A percentile compares a stretch with the other conserved stretches of the same genome.
Evolutionary conservation across 2,329 filamentous ascomycete genomes (phyloP).

Genomic region (Camptophora hylomeconis): DNA sequence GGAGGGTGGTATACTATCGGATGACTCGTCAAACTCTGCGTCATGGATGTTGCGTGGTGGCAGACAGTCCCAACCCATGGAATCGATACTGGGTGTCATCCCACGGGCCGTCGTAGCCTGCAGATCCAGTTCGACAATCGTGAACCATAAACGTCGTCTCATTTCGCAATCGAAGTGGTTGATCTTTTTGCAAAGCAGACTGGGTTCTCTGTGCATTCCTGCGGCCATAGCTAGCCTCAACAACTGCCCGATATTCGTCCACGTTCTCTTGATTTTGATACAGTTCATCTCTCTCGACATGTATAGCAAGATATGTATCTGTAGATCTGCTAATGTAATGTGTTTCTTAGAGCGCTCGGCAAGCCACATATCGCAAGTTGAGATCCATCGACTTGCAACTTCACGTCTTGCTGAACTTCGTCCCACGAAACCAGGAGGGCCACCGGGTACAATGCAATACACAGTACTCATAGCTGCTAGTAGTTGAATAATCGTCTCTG

Average conservation of each 20-base stretch:
- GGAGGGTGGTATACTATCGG: conserved; percentile 10
- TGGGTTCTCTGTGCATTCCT: conserved; percentile 38
- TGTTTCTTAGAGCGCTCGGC: conserved; percentile 36
- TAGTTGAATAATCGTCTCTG: conserved; percentile 14
- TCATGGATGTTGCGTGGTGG: conserved; percentile 27
- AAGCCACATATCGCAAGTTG: conserved; percentile 14
- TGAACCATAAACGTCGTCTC: conserved; percentile 44
- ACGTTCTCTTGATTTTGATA: conserved; percentile 37
- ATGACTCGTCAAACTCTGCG: conserved; percentile 14
- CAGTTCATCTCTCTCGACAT: conserved; percentile 35
- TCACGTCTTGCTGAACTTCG: conserved; percentile 11
- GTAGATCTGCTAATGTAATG: conserved; percentile 34
- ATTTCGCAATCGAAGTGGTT: conserved; percentile 37
- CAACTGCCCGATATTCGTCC: conserved; percentile 34
- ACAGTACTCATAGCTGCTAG: conserved; percentile 12
- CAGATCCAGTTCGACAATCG: conserved; percentile 43
- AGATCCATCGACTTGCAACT: conserved; percentile 13
- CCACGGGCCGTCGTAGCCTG: conserved; percentile 43
- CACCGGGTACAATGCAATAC: conserved; percentile 9
- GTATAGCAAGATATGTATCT: conserved; percentile 34
- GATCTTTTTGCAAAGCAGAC: conserved; percentile 23
- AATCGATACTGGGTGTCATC: conserved; percentile 35
- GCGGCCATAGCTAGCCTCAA: conserved; percentile 35
- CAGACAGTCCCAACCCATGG: conserved; percentile 34
- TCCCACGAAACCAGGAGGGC: conserved; percentile 8